Base-by-base conservation (phyloP, 192 early-diverging fungal species). In the Lunasporangiospora selenospora region DNA sequence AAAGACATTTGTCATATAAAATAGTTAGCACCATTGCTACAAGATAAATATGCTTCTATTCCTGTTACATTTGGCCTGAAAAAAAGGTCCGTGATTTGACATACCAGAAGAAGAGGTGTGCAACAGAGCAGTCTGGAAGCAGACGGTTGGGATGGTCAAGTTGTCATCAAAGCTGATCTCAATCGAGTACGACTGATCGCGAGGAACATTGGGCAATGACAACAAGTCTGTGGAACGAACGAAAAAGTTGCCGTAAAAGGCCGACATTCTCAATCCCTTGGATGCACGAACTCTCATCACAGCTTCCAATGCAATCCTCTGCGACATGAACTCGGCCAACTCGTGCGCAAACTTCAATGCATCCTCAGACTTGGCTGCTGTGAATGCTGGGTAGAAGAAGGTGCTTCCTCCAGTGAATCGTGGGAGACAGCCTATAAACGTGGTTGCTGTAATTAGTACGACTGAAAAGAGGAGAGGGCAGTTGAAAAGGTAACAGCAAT, bases 231-330 rank as follows among this genome's bases (percentile, higher is more conserved):
- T 90, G 39, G 93, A 93, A 9, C 95, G 92, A 38, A 99, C 83
- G 79, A 99, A 99, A 73, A 98, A 98, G 88, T 97, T 96, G 13
- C 97, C 97, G 47, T 99, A 94, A 80, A 92, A 98, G 16, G 91
- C 81, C 21, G 88, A 87, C 89, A 97, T 93, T 34, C 88, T 80
- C 38, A 98, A 53, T 23, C 95, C 95, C 67, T 90, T 93, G 3
- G 93, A 93, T 2, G 95, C 92, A 51, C 97, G 88, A 7, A 99
- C 87, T 31, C 97, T 84, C 71, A 98, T 84, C 13, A 98, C 95
- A 9, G 97, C 95, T 63, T 98, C 97, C 36, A 97, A 77, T 1
- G 88, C 95, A 48, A 95, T 80, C 9, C 88, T 83, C 23, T 90
- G 87, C 1, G 90, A 81, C 37, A 98, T 81, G 56, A 92, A 89